phyloP scores from a whole-genome alignment of 805 yeast genomes.

The Suhomyces pyralidae region DNA sequence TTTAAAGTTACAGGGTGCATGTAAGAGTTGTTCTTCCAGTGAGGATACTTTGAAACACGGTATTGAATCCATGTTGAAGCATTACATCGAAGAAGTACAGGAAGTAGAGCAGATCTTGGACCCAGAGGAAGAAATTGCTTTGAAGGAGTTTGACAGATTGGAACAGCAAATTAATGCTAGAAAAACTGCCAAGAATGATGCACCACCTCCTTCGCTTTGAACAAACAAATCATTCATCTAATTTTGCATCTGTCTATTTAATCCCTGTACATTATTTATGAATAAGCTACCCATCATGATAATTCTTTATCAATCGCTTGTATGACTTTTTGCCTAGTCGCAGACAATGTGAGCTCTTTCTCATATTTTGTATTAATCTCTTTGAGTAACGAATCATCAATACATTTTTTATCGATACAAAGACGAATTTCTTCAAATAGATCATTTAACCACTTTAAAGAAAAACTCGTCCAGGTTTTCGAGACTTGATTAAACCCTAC shows the following conservation, averaged over 20 bases:
- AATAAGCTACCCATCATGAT: background rate
- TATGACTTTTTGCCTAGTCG: constrained; percentile 5
- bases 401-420: constrained; percentile 31
- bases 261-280: constrained; percentile 2
- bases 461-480: constrained; percentile 32
- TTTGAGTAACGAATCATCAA: constrained; percentile 35
- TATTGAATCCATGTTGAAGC: constrained; percentile 94
- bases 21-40: constrained; percentile 88
- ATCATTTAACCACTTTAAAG: constrained; percentile 24
- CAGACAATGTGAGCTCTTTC: constrained; percentile 11
- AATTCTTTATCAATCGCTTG: constrained; percentile 2
- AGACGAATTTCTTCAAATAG: constrained; percentile 37
- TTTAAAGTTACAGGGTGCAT: constrained; percentile 90
- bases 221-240: background rate
- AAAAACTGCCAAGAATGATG: constrained; percentile 11
- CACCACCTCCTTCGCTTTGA: constrained; percentile 25
- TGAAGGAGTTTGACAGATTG: constrained; percentile 79
- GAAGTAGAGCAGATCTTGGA: constrained; percentile 86
- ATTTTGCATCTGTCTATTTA: constrained; percentile 2
- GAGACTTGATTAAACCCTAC: constrained; percentile 42
- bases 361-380: constrained; percentile 28
- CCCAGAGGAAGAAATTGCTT: constrained; percentile 69
- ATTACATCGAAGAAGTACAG: constrained; percentile 92
- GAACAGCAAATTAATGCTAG: constrained; percentile 47
- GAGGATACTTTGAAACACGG: constrained; percentile 93